Evolutionary conservation across 2,329 filamentous ascomycete genomes (phyloP), one percentile per base, ranked within the genome.

Genomic region (Sporothrix variecibatus): DNA sequence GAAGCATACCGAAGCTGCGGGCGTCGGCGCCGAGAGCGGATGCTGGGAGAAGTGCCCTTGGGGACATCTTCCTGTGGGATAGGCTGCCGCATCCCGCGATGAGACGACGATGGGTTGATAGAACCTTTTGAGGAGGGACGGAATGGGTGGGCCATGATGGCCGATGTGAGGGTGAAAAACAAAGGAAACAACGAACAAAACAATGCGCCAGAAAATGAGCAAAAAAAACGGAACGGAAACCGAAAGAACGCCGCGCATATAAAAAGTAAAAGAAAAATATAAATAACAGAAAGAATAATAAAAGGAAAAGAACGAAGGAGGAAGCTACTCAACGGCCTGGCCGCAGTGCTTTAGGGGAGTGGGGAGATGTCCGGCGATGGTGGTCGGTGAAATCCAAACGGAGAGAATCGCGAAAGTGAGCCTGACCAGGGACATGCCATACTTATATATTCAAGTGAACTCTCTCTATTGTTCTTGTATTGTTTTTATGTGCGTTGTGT

Each of bases 21-120:
- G 46, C 67, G 67, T 46, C 67, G 46, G 28, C 67, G 67, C 67
- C 46, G 67, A 53, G 28, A 51, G 26, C 20, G 46, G 46, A 31
- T 40, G 20, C 6, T 34, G 28, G 28, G 67, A 53, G 20, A 17
- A 23, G 67, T 49, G 43, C 26, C 40, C 11, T 46, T 46, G 17
- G 60, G 34, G 3, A 46, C n/a, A 12, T 28, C 34, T 23, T 64
- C 60, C 11, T 17, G 38, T 26, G 62, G 38, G 5, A 46, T 11
- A 2, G 58, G 58, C 15, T 62, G 58, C 28, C 31, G 26, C 26
- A 7, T 12, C 53, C 11, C 53, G 31, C 53, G 26, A 15, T 12
- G 26, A 3, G 53, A 58, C 58, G 31, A n/a, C 28, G 20, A 31
- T 20, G 17, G 23, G 58, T 38, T 40, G 8, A 12, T 43, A n/a